Evolutionary conservation across 495 filamentous ascomycete genomes (phyloP), one percentile per base, ranked within the genome.

Genomic region (Hypoxylon lienhwacheense): DNA sequence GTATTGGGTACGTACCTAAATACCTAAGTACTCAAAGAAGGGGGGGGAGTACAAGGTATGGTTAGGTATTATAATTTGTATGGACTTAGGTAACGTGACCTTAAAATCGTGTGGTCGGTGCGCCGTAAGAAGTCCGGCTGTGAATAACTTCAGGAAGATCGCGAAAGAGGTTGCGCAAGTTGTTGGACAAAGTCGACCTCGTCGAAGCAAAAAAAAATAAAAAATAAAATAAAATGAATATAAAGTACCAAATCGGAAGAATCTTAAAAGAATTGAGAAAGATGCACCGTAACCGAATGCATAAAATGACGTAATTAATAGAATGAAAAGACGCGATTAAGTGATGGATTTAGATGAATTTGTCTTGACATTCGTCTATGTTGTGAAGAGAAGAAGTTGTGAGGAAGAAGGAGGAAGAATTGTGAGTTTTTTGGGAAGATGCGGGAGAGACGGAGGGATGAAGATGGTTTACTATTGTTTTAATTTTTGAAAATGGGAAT

Each of bases 311-410:
- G 29, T 55, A 48, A 46, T 31, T 40, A 46, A 29, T 52, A 55
- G 32, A 59, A 70, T 66, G 63, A 32, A 58, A 66, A 62, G 50
- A 28, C 29, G 49, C 25, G 55, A 50, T 42, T 43, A 52, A 55
- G 49, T 61, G 39, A 50, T 55, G 53, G 65, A 74, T 67, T 60
- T 76, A 32, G 80, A 79, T 71, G 77, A 70, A 47, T 72, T 80
- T 75, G 73, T 77, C 29, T 68, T 65, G 21, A 73, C 70, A 53
- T 73, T n/a, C 77, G 48, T 76, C 70, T 72, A 77, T 75, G 84
- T 72, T 70, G 66, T 46, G 63, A 48, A 56, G 45, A 63, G 61
- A 65, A 70, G 70, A n/a, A n/a, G n/a, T n/a, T n/a, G 63, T 67
- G 59, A 66, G 55, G 65, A 67, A 68, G 55, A 75, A 75, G 53